Conservation (phyloP, 495 filamentous ascomycete genomes). For the Lasiosphaeriaceae sp. region DNA sequence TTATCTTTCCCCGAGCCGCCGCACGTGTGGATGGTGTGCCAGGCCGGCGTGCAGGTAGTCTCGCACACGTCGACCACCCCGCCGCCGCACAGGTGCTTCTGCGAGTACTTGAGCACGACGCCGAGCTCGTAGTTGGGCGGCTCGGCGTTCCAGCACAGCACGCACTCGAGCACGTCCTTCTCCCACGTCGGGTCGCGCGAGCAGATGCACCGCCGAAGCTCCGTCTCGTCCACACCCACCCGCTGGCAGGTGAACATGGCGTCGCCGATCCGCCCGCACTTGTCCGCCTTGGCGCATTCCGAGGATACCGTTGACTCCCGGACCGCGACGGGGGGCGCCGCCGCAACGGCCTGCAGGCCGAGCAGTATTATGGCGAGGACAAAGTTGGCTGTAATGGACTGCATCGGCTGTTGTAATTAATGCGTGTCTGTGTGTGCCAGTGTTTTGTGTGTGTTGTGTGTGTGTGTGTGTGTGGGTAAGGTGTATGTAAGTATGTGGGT, state of each 20-base stretch:
- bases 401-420: too few species aligned
- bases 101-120: neutral
- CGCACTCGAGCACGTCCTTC: constrained; percentile 2
- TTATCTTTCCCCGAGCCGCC: neutral
- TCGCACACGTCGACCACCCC: neutral
- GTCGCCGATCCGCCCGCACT: neutral
- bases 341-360: too few species aligned
- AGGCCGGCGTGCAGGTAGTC: neutral
- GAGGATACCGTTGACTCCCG: too few species aligned
- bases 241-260: neutral
- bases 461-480: too few species aligned
- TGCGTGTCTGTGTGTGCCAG: too few species aligned
- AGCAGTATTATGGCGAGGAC: too few species aligned
- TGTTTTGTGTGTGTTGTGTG: too few species aligned
- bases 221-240: neutral
- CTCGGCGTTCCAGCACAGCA: constrained; percentile 1
- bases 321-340: too few species aligned
- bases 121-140: neutral
- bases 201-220: constrained; percentile 1
- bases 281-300: too few species aligned
- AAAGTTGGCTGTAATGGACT: too few species aligned
- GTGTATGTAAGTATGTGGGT: too few species aligned
- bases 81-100: neutral
- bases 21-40: neutral
- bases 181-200: neutral